These are phyloP conservation scores for Juglanconis sp. DNA, from an alignment of 2,329 filamentous ascomycete species.

Conservation along the genomic window DNA sequence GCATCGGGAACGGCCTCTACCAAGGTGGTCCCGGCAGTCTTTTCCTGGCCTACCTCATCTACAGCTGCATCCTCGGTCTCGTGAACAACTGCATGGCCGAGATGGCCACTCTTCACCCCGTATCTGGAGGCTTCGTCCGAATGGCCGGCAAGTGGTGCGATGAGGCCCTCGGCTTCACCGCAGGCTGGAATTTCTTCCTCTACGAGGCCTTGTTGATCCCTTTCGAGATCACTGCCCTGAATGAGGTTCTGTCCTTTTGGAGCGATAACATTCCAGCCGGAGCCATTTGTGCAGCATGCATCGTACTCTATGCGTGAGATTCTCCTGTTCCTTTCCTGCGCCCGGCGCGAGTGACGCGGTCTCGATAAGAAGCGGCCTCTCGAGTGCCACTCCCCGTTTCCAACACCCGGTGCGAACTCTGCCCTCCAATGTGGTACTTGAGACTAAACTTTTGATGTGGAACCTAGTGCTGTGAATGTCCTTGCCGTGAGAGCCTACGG, in stretches of 20 bases:
- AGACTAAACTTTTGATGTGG: conserved; percentile 25
- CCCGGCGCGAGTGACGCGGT: not conserved
- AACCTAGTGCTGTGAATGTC: conserved; percentile 53
- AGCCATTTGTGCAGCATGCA: conserved; percentile 54
- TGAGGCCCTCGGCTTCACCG: conserved; percentile 60
- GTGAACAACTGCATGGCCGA: conserved; percentile 66
- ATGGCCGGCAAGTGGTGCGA: conserved; percentile 64
- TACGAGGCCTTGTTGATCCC: conserved; percentile 40
- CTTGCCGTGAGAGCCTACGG: conserved; percentile 65
- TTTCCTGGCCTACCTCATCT: conserved; percentile 57
- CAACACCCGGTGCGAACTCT: not conserved
- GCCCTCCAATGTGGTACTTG: not conserved
- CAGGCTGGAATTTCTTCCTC: conserved; percentile 42
- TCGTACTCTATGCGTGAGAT: conserved; percentile 55
- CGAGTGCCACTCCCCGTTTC: not conserved
- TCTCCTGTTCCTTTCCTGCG: not conserved
- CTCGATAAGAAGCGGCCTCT: not conserved
- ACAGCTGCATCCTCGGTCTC: conserved; percentile 52
- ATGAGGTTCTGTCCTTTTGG: conserved; percentile 46
- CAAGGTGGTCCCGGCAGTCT: conserved; percentile 46
- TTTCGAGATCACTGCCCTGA: conserved; percentile 38
- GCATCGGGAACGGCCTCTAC: conserved; percentile 54
- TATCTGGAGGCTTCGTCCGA: conserved; percentile 62
- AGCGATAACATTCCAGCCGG: conserved; percentile 39
- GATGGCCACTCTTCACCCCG: conserved; percentile 61